Percentiles rank a stretch among this genome's conserved stretches.
phyloP scores from a whole-genome alignment of 768 basidiomycete species.

The Chalciporus pseudorubinellus region DNA sequence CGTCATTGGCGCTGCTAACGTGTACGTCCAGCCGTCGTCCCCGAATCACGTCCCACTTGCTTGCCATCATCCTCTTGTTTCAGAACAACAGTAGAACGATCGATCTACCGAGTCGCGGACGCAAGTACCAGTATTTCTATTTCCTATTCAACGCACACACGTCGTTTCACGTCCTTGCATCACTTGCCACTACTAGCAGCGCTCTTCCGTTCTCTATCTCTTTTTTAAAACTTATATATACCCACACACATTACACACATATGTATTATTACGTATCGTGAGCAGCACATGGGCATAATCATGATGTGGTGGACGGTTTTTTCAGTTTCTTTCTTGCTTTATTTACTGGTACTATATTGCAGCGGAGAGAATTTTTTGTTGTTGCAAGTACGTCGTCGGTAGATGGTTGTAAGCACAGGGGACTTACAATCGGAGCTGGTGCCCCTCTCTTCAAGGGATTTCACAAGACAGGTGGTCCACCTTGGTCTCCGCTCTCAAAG shows the following conservation, averaged over 20 bases:
- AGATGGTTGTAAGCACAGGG: too few species aligned
- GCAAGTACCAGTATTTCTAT: neutral
- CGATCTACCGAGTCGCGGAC: neutral
- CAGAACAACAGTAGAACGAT: neutral
- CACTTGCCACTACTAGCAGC: neutral
- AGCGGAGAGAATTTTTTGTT: neutral
- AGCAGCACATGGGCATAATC: neutral
- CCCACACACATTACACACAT: neutral
- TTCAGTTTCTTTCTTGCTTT: neutral
- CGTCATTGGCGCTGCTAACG: too few species aligned
- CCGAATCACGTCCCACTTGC: neutral
- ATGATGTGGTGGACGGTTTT: slow-evolving; percentile 1
- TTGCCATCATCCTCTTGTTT: neutral
- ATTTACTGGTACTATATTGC: neutral
- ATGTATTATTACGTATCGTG: slow-evolving; percentile 9
- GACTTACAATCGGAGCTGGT: too few species aligned
- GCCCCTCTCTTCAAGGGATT: too few species aligned
- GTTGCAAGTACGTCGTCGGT: too few species aligned
- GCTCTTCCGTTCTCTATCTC: neutral
- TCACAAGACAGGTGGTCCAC: too few species aligned
- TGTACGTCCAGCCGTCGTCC: too few species aligned
- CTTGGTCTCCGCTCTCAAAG: too few species aligned
- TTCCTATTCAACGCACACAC: neutral
- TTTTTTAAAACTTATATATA: slow-evolving; percentile 1
- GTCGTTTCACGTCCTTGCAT: neutral